Base-by-base conservation (phyloP, 164 flowering plant genomes). In the Piper betle region DNA sequence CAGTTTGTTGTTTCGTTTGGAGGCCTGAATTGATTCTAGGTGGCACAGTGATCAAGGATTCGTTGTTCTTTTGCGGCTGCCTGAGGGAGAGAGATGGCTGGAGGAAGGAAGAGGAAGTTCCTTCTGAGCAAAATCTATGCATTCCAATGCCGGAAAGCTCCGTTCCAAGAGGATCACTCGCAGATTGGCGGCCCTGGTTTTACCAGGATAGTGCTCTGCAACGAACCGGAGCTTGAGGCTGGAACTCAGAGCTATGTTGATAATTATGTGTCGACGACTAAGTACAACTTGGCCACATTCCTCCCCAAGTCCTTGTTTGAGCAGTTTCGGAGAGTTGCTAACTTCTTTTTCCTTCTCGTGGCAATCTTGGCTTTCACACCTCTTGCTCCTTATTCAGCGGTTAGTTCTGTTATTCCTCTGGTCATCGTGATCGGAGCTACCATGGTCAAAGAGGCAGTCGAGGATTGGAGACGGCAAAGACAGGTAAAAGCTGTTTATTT, bases 301-400 rank as follows among this genome's bases (percentile, higher is more conserved):
- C 56, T 87, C 8, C 87, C 88, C 15, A 86, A 86, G 69, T 78
- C 89, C 15, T 61, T 86, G 74, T 84, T 84, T 65, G 93, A 86
- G 83, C 93, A 87, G 72, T 84, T 87, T 69, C 71, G 91, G 64
- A 74, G 91, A 61, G 90, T 87, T 50, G 94, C 94, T 4, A 87
- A 87, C 60, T 63, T 87, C 4, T 87, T 83, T 60, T 87, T 87
- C 66, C 80, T 87, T 58, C 79, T 83, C 37, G 85, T 83, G 1
- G 85, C 87, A 59, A 80, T 76, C 68, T 85, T 85, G 37, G 84
- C 95, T 3, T 85, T 83, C 65, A 85, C 80, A 68, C 88, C 87
- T 0, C 61, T 87, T 74, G 88, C 91, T 0, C 88, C 95, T 11
- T 87, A 79, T 63, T 46, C 80, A 0, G 91, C 95, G n/a, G 55